Percentiles rank a stretch among this genome's conserved stretches.
These are phyloP conservation scores for Penicillium antarcticum DNA, from an alignment of 495 filamentous ascomycete species.

Conservation along the genomic window DNA sequence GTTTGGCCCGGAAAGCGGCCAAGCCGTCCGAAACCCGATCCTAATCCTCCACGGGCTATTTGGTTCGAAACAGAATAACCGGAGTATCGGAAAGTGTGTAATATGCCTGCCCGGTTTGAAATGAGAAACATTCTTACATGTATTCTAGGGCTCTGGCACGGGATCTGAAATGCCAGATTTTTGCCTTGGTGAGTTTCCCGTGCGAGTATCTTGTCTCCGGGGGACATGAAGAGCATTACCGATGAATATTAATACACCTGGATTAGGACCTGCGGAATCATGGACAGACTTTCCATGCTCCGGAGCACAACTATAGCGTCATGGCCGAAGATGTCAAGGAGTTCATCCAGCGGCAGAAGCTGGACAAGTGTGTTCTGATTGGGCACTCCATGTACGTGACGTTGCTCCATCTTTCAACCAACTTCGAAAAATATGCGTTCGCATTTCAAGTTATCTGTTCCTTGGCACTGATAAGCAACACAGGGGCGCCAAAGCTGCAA, in stretches of 20 bases:
- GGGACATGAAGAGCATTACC: neutral
- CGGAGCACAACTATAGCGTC: conserved; percentile 72
- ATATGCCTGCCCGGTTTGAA: too few species aligned
- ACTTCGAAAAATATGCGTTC: too few species aligned
- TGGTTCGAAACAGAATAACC: conserved; percentile 93
- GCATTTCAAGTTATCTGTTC: too few species aligned
- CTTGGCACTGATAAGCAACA: neutral
- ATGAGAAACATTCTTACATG: conserved; percentile 7
- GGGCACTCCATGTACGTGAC: conserved; percentile 85
- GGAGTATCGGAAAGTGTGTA: conserved; percentile 92
- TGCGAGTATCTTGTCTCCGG: neutral
- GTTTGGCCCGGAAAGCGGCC: conserved; percentile 36
- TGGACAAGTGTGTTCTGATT: conserved; percentile 71
- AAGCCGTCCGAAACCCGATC: conserved; percentile 57
- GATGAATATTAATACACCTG: neutral
- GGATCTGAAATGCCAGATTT: conserved; percentile 77
- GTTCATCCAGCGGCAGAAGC: conserved; percentile 72
- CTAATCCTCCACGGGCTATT: conserved; percentile 93
- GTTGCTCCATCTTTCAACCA: neutral
- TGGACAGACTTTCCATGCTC: conserved; percentile 79
- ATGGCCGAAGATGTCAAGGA: conserved; percentile 85
- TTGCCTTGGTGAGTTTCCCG: conserved; percentile 64
- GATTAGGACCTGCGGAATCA: conserved; percentile 88
- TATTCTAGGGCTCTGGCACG: conserved; percentile 67
- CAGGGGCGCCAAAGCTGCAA: conserved; percentile 93